phyloP scores from a whole-genome alignment of 495 filamentous ascomycete species.

The Penicillium atrosanguineum region DNA sequence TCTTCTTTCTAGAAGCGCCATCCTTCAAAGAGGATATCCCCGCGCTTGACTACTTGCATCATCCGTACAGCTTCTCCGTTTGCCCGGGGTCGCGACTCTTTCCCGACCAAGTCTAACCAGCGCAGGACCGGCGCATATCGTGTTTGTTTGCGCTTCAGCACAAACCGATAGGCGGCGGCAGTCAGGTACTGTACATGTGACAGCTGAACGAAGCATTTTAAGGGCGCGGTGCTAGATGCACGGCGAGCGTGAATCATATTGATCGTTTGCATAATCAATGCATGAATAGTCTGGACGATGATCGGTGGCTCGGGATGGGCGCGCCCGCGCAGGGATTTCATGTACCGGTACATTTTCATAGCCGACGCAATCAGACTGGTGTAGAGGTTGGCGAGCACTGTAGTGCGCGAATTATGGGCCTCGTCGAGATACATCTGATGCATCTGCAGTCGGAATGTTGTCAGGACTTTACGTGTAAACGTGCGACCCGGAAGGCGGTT shows the following conservation, averaged over 20 bases:
- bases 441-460: slow-evolving; percentile 78
- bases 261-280: slow-evolving; percentile 62
- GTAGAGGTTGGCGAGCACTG: slow-evolving; percentile 72
- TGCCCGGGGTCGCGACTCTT: slow-evolving; percentile 30
- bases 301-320: slow-evolving; percentile 54
- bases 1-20: slow-evolving; percentile 37
- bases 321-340: slow-evolving; percentile 53
- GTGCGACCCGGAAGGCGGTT: slow-evolving; percentile 64
- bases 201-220: slow-evolving; percentile 58
- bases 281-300: slow-evolving; percentile 63
- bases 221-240: slow-evolving; percentile 22
- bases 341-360: slow-evolving; percentile 81
- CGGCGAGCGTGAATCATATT: slow-evolving; percentile 61
- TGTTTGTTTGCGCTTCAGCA: slow-evolving; percentile 67
- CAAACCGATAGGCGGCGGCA: slow-evolving; percentile 61
- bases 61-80: slow-evolving; percentile 28
- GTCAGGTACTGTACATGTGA: slow-evolving; percentile 69
- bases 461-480: slow-evolving; percentile 78
- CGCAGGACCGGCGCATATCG: slow-evolving; percentile 55
- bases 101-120: slow-evolving; percentile 57
- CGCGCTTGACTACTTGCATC: slow-evolving; percentile 31
- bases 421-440: slow-evolving; percentile 90
- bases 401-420: slow-evolving; percentile 65
- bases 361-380: slow-evolving; percentile 71
- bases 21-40: slow-evolving; percentile 34